Conservation (phyloP, 805 yeast species). For the Clavispora phyllophila region DNA sequence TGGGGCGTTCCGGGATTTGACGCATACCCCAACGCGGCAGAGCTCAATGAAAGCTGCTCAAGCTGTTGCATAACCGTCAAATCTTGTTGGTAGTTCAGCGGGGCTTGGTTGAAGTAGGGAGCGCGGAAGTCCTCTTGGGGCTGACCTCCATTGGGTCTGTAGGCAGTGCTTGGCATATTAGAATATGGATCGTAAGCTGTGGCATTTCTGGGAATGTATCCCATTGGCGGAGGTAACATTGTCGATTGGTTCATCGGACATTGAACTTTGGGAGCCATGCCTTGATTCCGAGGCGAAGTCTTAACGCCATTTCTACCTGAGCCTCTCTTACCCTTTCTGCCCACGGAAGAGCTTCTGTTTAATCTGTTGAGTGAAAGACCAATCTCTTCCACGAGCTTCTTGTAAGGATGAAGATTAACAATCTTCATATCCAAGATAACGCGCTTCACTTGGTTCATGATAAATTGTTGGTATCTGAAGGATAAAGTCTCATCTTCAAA, state of each 20-base stretch:
- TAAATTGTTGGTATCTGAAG: slow-evolving; percentile 44
- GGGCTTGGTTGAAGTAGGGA: not conserved
- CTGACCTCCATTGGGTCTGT: not conserved
- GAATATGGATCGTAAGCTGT: not conserved
- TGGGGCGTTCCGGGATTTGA: slow-evolving; percentile 41
- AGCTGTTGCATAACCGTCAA: slow-evolving; percentile 40
- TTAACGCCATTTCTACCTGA: not conserved
- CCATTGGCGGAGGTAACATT: slow-evolving; percentile 2
- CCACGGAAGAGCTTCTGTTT: slow-evolving; percentile 22
- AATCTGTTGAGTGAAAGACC: slow-evolving; percentile 50
- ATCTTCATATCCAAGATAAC: slow-evolving; percentile 58
- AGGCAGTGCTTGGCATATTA: not conserved
- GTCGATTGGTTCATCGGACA: not conserved
- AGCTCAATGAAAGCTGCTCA: slow-evolving; percentile 41
- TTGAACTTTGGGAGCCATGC: not conserved
- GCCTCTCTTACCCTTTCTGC: slow-evolving; percentile 21
- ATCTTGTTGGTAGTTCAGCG: slow-evolving; percentile 4
- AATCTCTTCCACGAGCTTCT: slow-evolving; percentile 86
- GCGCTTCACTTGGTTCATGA: slow-evolving; percentile 57
- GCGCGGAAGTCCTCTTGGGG: not conserved
- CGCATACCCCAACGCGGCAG: slow-evolving; percentile 43
- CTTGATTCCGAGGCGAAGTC: not conserved
- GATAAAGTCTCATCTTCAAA: slow-evolving; percentile 16
- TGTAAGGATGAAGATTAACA: slow-evolving; percentile 61
- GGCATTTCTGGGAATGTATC: not conserved